These are phyloP conservation scores for Xylariaceae sp. DNA, from an alignment of 2,329 filamentous ascomycete genomes.

Conservation along the genomic window DNA sequence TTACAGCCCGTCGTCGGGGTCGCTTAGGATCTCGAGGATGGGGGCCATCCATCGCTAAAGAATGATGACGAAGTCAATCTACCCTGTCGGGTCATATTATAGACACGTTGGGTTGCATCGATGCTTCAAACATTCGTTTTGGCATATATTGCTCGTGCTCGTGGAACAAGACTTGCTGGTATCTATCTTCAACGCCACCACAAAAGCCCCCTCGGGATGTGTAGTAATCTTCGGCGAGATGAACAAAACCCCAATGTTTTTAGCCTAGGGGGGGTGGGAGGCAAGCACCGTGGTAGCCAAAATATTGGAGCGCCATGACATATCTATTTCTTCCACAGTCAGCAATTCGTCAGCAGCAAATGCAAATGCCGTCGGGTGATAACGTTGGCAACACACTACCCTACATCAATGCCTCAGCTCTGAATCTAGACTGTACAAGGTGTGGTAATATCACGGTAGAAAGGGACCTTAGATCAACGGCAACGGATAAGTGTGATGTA, in stretches of 20 bases:
- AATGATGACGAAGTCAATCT: background rate
- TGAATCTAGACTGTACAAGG: background rate
- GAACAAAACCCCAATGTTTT: background rate
- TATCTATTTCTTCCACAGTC: background rate
- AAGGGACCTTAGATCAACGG: background rate
- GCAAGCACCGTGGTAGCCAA: background rate
- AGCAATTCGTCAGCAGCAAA: background rate
- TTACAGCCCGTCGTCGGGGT: no score
- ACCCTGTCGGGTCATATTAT: background rate
- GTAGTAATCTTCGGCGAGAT: background rate
- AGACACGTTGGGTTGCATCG: background rate
- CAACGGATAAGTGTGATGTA: conserved; percentile 6
- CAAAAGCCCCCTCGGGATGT: background rate
- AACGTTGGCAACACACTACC: background rate
- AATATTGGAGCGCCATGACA: background rate
- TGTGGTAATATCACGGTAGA: background rate
- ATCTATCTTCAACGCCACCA: background rate
- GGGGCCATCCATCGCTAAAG: background rate
- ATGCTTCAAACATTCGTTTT: background rate
- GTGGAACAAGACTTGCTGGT: no score
- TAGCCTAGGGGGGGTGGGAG: no score
- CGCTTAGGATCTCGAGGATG: no score
- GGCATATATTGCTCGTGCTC: background rate
- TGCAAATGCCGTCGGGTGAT: background rate
- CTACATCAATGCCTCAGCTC: background rate